These are phyloP conservation scores for Vaccinium macrocarpon DNA, from an alignment of 148 eudicot genomes.

Conservation along the genomic window DNA sequence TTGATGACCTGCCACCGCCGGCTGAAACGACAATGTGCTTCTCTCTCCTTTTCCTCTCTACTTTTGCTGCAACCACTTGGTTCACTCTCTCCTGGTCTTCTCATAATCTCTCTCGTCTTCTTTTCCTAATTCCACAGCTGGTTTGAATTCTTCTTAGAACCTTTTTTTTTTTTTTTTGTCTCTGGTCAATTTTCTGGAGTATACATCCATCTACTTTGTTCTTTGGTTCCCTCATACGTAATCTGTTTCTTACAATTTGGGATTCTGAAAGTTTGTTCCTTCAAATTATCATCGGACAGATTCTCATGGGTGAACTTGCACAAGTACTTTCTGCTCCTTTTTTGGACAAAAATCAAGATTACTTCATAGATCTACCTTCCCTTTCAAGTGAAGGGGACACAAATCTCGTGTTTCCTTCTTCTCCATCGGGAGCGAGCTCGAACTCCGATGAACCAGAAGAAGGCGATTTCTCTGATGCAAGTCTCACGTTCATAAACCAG, in stretches of 20 bases:
- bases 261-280: neutral
- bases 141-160: too few relatives aligned
- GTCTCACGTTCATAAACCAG: slow-evolving; percentile 40
- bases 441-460: slow-evolving; percentile 18
- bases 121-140: neutral
- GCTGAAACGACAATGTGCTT: neutral
- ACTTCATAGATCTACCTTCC: slow-evolving; percentile 16
- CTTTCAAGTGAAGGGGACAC: neutral
- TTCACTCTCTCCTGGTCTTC: neutral
- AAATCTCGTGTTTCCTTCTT: neutral
- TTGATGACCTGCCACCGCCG: neutral
- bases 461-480: slow-evolving; percentile 42
- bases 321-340: slow-evolving; percentile 22
- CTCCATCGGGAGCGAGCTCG: neutral
- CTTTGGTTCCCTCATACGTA: too few relatives aligned
- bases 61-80: neutral
- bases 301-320: slow-evolving; percentile 8
- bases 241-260: neutral
- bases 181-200: too few relatives aligned
- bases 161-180: too few relatives aligned
- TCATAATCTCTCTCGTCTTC: neutral
- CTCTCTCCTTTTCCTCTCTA: neutral
- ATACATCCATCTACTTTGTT: too few relatives aligned
- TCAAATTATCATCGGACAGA: neutral
- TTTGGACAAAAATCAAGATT: slow-evolving; percentile 11